Base-by-base conservation (phyloP, 2,329 filamentous ascomycete genomes). In the Grosmannia penicillata region DNA sequence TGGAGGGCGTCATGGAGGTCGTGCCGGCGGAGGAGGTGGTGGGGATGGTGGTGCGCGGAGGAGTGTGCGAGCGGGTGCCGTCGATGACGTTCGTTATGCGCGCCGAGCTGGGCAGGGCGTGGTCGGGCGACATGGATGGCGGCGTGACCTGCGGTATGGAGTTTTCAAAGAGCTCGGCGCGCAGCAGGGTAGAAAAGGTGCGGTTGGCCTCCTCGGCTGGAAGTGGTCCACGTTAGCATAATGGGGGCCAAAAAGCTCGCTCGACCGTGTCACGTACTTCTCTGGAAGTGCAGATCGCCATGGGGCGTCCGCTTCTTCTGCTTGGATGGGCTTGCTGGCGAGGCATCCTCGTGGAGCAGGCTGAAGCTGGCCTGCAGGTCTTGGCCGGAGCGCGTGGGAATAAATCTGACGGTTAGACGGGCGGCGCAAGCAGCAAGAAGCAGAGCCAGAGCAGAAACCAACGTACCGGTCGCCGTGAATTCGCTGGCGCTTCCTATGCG, bases 311-410 rank as follows among this genome's bases (percentile, higher is more conserved):
- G 79, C 62, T 82, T 87, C 61, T 84, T 85, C 42, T 81, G 73
- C 54, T 78, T 83, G 4, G 86, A 89, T 1, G 89, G 85, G 2
- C 87, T 94, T 11, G 89, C 82, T 17, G 91, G 91, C 17, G 89
- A 95, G 28, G 82, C 86, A 55, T 94, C 86, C 45, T 95, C 89
- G 53, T 93, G 83, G 22, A 96, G 68, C 39, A 96, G 65, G 54
- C 78, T 94, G 60, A 91, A 96, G 57, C 86, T 93, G 38, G 89
- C 86, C 55, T 89, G 82, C 19, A 96, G 66, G 58, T 98, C 91
- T 57, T 94, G 86, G 6, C 89, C 91, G 47, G 87, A 80, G 30
- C 91, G 75, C 50, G 91, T 93, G 22, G 91, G 91, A 48, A 98
- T 96, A 56, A 98, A 98, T 51, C 91, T 93, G 25, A 13, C 14